Evolutionary conservation across 1,139 yeast genomes (phyloP).

Genomic region (Geotrichum fermentans): DNA sequence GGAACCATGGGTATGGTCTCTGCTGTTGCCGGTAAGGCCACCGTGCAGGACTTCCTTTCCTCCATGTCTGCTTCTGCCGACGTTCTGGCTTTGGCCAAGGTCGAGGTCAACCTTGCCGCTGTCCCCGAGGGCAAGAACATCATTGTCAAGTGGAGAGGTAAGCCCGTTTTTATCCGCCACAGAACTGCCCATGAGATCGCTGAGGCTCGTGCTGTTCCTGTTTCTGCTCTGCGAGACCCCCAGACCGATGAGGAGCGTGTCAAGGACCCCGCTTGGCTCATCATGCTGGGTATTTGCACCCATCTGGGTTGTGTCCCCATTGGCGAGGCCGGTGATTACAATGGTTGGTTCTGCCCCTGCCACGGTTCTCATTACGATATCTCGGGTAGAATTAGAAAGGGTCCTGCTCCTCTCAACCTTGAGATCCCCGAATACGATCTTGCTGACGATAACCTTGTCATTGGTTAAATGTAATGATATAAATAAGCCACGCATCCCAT

Average conservation of each 20-base stretch:
- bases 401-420: conserved; percentile 98
- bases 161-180: conserved; percentile 99
- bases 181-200: conserved; percentile 90
- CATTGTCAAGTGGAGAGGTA: conserved; percentile 99
- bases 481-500: conserved; percentile 10
- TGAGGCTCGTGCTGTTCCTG: conserved; percentile 83
- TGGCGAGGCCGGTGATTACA: conserved; percentile 99
- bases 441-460: conserved; percentile 70
- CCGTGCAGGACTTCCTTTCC: conserved; percentile 90
- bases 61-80: conserved; percentile 98
- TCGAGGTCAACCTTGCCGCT: conserved; percentile 89
- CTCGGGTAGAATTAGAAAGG: conserved; percentile 98
- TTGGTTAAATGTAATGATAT: conserved; percentile 48
- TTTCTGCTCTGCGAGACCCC: conserved; percentile 83
- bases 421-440: conserved; percentile 93
- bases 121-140: conserved; percentile 98
- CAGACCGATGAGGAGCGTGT: conserved; percentile 91
- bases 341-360: conserved; percentile 99
- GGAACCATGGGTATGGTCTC: conserved; percentile 92
- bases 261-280: conserved; percentile 95
- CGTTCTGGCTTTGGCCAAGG: conserved; percentile 98
- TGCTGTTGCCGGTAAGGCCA: conserved; percentile 97
- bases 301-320: conserved; percentile 99
- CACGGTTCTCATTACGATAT: conserved; percentile 99
- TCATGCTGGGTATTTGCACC: conserved; percentile 99